Percentiles rank a stretch among this genome's conserved stretches.
phyloP scores from a whole-genome alignment of 257 asterid species.

The Primulina tabacum region DNA sequence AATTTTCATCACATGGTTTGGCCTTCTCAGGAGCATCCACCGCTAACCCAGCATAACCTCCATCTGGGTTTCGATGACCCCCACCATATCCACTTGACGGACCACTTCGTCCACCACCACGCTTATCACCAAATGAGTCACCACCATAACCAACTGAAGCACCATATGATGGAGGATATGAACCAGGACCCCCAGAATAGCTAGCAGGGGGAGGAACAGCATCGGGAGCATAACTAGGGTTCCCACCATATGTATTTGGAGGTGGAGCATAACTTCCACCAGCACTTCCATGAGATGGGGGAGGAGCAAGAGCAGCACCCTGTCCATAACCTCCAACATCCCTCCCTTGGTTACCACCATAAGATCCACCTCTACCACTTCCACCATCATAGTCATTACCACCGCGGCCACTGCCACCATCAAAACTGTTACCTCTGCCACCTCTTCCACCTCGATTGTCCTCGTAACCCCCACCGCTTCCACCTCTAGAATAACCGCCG shows the following conservation, averaged over 20 bases:
- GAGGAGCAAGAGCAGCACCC: conserved; percentile 66
- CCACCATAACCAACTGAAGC: conserved; percentile 70
- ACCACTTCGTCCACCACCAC: conserved; percentile 79
- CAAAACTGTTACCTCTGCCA: conserved; percentile 37
- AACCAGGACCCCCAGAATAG: conserved; percentile 81
- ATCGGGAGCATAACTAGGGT: conserved; percentile 60
- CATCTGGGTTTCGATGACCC: conserved; percentile 48
- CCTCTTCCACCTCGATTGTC: conserved; percentile 59
- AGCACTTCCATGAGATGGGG: conserved; percentile 61
- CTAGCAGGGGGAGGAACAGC: conserved; percentile 84
- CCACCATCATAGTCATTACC: conserved; percentile 51
- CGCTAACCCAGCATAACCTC: conserved; percentile 66
- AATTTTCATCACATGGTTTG: conserved; percentile 92
- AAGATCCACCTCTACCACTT: conserved; percentile 51
- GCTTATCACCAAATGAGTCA: conserved; percentile 44
- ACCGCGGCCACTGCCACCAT: conserved; percentile 55
- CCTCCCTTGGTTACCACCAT: conserved; percentile 67
- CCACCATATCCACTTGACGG: conserved; percentile 69
- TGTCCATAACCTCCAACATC: conserved; percentile 70
- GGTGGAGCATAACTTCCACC: conserved; percentile 65
- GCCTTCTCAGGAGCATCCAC: conserved; percentile 68
- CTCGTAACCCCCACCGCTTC: conserved; percentile 61
- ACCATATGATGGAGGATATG: conserved; percentile 96
- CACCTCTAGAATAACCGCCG: conserved; percentile 42
- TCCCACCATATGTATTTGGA: conserved; percentile 64